Evolutionary conservation across 805 yeast species (phyloP).

Genomic region (Candida rishiriensis): DNA sequence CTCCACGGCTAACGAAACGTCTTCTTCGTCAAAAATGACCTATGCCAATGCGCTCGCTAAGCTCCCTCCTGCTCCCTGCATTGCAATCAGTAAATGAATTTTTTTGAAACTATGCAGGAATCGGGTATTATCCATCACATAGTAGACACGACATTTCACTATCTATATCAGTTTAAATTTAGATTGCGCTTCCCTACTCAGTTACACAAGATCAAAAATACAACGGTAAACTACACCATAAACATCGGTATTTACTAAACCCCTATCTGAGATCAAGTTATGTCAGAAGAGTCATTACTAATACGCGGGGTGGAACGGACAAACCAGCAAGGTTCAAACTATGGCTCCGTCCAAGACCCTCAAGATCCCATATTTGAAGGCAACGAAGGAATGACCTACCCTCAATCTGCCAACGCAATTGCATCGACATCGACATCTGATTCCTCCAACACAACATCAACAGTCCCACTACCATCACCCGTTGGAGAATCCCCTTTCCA

Average conservation of each 20-base stretch:
- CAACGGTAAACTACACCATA: neutral
- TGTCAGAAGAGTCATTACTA: conserved; percentile 2
- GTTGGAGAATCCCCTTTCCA: conserved; percentile 5
- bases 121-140: too few relatives aligned
- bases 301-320: neutral
- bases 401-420: neutral
- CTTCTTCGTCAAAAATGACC: too few relatives aligned
- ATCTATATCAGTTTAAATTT: too few relatives aligned
- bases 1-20: too few relatives aligned
- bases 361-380: conserved; percentile 10
- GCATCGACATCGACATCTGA: neutral
- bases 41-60: too few relatives aligned
- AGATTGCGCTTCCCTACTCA: too few relatives aligned
- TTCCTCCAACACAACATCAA: conserved; percentile 1
- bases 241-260: neutral
- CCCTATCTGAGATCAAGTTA: neutral
- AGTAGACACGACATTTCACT: too few relatives aligned
- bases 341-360: conserved; percentile 3
- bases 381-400: neutral
- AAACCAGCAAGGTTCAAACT: neutral
- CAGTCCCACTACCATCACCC: conserved; percentile 15
- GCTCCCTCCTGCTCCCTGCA: too few relatives aligned
- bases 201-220: neutral
- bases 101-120: too few relatives aligned
- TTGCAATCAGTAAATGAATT: too few relatives aligned